phyloP scores from a whole-genome alignment of 345 rosid species.

The Toxicodendron radicans region DNA sequence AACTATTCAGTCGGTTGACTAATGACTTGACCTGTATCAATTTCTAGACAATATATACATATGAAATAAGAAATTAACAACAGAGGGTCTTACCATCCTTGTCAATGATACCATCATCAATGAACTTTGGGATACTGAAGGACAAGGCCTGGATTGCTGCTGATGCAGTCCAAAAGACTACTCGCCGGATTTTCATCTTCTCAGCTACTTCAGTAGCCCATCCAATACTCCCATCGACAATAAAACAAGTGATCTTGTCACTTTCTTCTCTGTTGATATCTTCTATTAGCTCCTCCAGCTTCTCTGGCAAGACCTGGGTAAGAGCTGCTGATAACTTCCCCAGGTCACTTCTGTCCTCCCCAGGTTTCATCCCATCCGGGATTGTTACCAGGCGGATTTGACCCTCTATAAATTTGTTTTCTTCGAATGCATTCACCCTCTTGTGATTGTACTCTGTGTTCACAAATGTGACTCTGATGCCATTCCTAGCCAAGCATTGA shows the following conservation, averaged over 20 bases:
- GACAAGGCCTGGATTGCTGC: background rate
- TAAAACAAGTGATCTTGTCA: constrained; percentile 7
- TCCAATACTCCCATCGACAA: constrained; percentile 16
- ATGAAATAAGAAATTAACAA: background rate
- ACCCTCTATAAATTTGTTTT: background rate
- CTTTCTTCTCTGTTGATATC: background rate
- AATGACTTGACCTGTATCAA: background rate
- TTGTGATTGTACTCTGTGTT: constrained; percentile 7
- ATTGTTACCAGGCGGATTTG: constrained; percentile 12
- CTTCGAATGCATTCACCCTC: background rate
- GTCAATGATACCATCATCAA: constrained; percentile 15
- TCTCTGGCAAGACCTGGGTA: background rate
- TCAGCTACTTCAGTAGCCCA: constrained; percentile 18
- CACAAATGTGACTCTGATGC: constrained; percentile 23
- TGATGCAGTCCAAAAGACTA: constrained; percentile 10
- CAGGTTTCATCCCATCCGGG: constrained; percentile 14
- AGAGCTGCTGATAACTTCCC: background rate
- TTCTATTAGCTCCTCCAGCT: constrained; percentile 17
- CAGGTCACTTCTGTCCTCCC: constrained; percentile 5
- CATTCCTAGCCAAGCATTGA: constrained; percentile 1
- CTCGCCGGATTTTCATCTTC: constrained; percentile 12
- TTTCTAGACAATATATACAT: no score
- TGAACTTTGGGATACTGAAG: background rate
- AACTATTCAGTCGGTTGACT: background rate
- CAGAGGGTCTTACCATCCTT: constrained; percentile 3